A percentile compares a stretch with the other conserved stretches of the same genome.
Evolutionary conservation across 202 grass and related monocot species (phyloP).

Genomic region (Tripidium arundinaceum): DNA sequence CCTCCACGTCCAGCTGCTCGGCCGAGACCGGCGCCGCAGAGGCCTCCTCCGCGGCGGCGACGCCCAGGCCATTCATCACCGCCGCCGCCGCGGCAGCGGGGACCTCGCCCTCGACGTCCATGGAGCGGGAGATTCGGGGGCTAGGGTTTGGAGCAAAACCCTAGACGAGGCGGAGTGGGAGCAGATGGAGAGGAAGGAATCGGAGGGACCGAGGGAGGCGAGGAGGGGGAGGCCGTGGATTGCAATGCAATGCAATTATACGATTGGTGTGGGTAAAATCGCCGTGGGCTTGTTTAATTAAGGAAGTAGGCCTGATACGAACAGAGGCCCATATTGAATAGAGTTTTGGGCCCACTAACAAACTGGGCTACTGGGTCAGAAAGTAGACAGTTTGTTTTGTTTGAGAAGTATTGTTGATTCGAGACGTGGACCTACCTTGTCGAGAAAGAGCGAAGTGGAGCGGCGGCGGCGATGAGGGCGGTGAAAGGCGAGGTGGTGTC

Average conservation of each 20-base stretch:
- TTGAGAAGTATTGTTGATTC: too few species aligned
- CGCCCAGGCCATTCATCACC: slow-evolving; percentile 47
- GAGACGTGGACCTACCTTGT: too few species aligned
- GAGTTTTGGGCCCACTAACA: background rate
- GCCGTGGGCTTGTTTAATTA: background rate
- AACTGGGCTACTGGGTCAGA: background rate
- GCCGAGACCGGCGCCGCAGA: slow-evolving; percentile 42
- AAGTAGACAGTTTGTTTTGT: too few species aligned
- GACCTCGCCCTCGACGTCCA: slow-evolving; percentile 75
- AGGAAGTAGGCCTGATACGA: background rate
- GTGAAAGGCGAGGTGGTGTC: slow-evolving; percentile 18
- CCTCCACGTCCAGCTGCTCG: slow-evolving; percentile 93
- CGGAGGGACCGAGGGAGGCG: background rate
- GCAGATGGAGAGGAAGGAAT: background rate
- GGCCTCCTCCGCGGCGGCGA: slow-evolving; percentile 31
- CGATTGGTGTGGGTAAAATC: background rate
- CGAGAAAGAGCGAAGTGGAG: background rate
- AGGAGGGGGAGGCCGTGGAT: background rate
- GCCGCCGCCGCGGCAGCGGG: slow-evolving; percentile 43
- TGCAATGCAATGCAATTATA: slow-evolving; percentile 11
- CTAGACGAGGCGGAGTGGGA: slow-evolving; percentile 18
- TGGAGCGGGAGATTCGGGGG: slow-evolving; percentile 10
- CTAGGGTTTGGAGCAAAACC: slow-evolving; percentile 49
- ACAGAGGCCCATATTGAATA: background rate
- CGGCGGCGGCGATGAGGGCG: slow-evolving; percentile 16